Evolutionary conservation across 176 grass and related monocot genomes (phyloP), one percentile per base, ranked within the genome.

Genomic region (Chloris gayana): DNA sequence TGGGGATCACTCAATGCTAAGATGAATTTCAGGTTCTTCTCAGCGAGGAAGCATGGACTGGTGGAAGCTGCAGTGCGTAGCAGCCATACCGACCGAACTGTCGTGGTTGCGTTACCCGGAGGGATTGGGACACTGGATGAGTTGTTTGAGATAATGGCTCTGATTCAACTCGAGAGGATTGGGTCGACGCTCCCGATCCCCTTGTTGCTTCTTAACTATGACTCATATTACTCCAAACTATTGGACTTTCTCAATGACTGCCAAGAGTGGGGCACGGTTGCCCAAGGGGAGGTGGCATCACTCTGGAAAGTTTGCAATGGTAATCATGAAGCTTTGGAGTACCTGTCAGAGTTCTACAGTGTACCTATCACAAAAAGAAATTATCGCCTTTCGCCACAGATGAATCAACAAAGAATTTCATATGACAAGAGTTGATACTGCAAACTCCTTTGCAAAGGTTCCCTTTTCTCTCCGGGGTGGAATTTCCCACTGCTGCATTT

Each of bases 91-190:
- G 88, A 95, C 54, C 80, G 21, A 82, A 98, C 96, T 12, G 90
- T 76, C 3, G 65, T 91, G 6, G 15, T 98, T 30, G 90, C 76
- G 0, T 83, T 98, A 4, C 92, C 96, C 0, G 92, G 90, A 26
- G 92, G 96, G 53, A 84, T 98, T 27, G 90, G 96, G 42, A 95
- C 90, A 0, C 14, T 93, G 29, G 96, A 98, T 64, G 96, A 98
- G 72, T 64, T 93, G 27, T 98, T 95, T 50, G 90, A 98, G 84
- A 93, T 88, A n/a, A 67, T 95, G 72, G 82, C 86, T 0, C 79
- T 98, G 35, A 86, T 95, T 82, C 96, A 98, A 18, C 88, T 95
- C 2, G 75, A 95, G 75, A 91, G 92, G 75, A 95, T 98, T 7
- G 96, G 92, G 0, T 98, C 92, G 0, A 58, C 66, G 1, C 80